Evolutionary conservation across 306 rosid genomes (phyloP).

Genomic region (Leucaena leucocephala): DNA sequence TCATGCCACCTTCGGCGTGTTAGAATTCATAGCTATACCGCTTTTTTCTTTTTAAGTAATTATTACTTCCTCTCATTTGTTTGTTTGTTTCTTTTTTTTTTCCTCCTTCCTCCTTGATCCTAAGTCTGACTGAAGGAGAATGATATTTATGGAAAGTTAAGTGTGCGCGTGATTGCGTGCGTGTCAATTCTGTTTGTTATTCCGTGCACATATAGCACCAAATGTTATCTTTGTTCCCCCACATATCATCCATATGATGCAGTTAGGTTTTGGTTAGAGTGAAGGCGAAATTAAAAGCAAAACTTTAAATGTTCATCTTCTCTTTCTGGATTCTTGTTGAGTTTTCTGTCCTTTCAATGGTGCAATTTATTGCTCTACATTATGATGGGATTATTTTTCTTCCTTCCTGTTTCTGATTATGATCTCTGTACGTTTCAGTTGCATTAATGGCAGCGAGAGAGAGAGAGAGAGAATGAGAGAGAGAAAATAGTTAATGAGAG

Average conservation of each 20-base stretch:
- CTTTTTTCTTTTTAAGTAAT: background rate
- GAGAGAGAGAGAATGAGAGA: background rate
- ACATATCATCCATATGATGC: conserved; percentile 43
- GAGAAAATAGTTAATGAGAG: conserved; percentile 26
- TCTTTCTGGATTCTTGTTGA: conserved; percentile 32
- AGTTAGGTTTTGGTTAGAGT: conserved; percentile 63
- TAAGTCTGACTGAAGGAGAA: conserved; percentile 43
- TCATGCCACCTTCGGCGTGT: conserved; percentile 91
- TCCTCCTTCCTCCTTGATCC: conserved; percentile 26
- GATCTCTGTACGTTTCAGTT: conserved; percentile 63
- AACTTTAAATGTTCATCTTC: conserved; percentile 42
- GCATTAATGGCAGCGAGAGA: conserved; percentile 55
- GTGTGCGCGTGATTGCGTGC: conserved; percentile 47
- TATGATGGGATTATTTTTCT: conserved; percentile 35
- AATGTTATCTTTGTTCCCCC: conserved; percentile 28
- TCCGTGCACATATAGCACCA: conserved; percentile 67
- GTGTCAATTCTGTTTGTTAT: conserved; percentile 59
- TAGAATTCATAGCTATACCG: conserved; percentile 40
- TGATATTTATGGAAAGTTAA: conserved; percentile 49
- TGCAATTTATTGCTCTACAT: conserved; percentile 50
- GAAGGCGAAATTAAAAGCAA: conserved; percentile 43
- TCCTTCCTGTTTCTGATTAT: conserved; percentile 41
- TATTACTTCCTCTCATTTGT: conserved; percentile 11
- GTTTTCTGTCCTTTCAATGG: conserved; percentile 39
- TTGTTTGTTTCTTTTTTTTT: background rate